Percentiles rank a stretch among this genome's conserved stretches.
Evolutionary conservation across 2,329 filamentous ascomycete genomes (phyloP).

Genomic region (Fusarium sp.): DNA sequence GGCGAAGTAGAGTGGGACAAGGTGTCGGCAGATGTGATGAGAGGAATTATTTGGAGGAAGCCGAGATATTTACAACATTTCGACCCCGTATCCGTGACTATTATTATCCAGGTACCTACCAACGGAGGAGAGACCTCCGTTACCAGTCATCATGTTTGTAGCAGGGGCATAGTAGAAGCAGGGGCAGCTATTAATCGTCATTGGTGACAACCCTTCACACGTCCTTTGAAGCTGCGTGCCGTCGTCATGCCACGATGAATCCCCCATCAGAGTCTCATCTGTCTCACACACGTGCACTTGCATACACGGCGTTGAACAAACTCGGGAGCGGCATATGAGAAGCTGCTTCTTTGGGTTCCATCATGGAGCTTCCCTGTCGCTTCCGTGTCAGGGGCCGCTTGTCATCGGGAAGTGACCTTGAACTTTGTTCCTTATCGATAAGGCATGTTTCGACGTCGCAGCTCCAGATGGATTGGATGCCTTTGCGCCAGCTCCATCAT

Average conservation of each 20-base stretch:
- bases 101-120: neutral
- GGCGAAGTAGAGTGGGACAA: neutral
- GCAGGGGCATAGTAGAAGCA: neutral
- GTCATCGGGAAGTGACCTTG: neutral
- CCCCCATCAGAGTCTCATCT: neutral
- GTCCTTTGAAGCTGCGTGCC: neutral
- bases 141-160: neutral
- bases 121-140: neutral
- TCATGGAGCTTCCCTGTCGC: constrained; percentile 16
- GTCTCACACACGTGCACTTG: constrained; percentile 23
- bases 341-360: constrained; percentile 11
- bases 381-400: neutral
- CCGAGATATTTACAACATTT: neutral
- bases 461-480: constrained; percentile 4
- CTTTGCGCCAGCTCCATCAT: constrained; percentile 18
- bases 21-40: neutral
- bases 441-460: constrained; percentile 28
- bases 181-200: neutral
- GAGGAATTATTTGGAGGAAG: neutral
- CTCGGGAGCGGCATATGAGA: constrained; percentile 12
- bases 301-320: constrained; percentile 16
- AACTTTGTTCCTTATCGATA: constrained; percentile 36
- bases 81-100: neutral
- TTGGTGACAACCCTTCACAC: neutral
- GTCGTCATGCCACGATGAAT: constrained; percentile 1